Conservation (phyloP, 495 filamentous ascomycete species). For the Apiosordaria backusii region DNA sequence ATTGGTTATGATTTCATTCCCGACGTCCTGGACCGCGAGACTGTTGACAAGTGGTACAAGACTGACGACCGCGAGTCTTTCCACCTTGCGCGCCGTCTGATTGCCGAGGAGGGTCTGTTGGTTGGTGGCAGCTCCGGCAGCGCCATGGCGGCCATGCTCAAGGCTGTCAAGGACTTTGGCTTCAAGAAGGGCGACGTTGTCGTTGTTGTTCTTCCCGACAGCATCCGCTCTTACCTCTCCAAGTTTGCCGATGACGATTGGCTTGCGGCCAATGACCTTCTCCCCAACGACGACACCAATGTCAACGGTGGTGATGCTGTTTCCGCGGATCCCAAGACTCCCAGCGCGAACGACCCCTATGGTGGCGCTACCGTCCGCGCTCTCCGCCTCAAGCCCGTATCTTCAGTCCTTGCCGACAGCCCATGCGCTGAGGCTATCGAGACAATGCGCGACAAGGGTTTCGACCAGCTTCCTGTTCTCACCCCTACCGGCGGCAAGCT, state of each 20-base stretch:
- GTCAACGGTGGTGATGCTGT: slow-evolving; percentile 39
- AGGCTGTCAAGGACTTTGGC: slow-evolving; percentile 69
- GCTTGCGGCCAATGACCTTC: slow-evolving; percentile 90
- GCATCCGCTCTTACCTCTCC: slow-evolving; percentile 94
- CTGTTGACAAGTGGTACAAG: slow-evolving; percentile 97
- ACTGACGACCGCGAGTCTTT: slow-evolving; percentile 92
- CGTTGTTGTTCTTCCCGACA: slow-evolving; percentile 89
- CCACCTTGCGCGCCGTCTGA: slow-evolving; percentile 78
- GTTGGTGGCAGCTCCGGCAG: slow-evolving; percentile 94
- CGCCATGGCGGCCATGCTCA: slow-evolving; percentile 80
- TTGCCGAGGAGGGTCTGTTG: slow-evolving; percentile 90
- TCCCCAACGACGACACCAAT: slow-evolving; percentile 47
- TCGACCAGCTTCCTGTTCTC: slow-evolving; percentile 92
- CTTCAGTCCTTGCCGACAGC: slow-evolving; percentile 66
- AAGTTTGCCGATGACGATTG: slow-evolving; percentile 99
- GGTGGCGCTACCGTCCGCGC: slow-evolving; percentile 69
- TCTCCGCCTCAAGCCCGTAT: slow-evolving; percentile 86
- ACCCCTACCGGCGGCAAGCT: slow-evolving; percentile 63
- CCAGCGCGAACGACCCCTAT: slow-evolving; percentile 55
- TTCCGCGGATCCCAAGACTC: slow-evolving; percentile 22
- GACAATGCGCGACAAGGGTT: slow-evolving; percentile 93
- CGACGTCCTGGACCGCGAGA: slow-evolving; percentile 76
- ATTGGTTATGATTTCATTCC: slow-evolving; percentile 99
- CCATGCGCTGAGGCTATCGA: slow-evolving; percentile 83
- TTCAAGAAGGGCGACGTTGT: slow-evolving; percentile 76